phyloP scores from a whole-genome alignment of 2,329 filamentous ascomycete species.

The Ceratocystis eucalypticola region DNA sequence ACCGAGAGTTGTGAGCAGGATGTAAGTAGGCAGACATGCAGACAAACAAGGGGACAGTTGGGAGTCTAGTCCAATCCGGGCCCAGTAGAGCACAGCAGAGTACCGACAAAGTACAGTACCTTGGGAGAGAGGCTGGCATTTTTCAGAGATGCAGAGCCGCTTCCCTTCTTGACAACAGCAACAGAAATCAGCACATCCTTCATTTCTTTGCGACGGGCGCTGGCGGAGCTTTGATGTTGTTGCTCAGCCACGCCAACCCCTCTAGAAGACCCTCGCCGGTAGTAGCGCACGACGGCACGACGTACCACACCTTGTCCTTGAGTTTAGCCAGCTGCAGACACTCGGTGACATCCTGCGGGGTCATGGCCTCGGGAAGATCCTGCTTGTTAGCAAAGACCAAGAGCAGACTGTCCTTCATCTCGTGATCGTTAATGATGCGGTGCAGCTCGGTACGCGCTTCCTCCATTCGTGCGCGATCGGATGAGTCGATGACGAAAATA shows the following conservation, averaged over 20 bases:
- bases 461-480: slow-evolving; percentile 78
- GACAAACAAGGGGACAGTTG: background rate
- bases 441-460: slow-evolving; percentile 89
- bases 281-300: slow-evolving; percentile 70
- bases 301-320: slow-evolving; percentile 75
- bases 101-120: background rate
- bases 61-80: background rate
- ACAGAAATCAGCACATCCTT: slow-evolving; percentile 8
- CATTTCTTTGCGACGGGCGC: slow-evolving; percentile 41
- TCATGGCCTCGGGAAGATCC: slow-evolving; percentile 75
- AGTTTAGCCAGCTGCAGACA: slow-evolving; percentile 61
- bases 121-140: background rate
- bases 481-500: slow-evolving; percentile 97
- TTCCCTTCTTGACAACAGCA: background rate
- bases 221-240: slow-evolving; percentile 60
- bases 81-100: background rate
- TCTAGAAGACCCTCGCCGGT: slow-evolving; percentile 70
- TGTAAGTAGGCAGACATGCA: too few relatives aligned
- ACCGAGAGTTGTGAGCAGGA: background rate
- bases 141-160: background rate
- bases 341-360: slow-evolving; percentile 65
- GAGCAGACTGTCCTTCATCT: slow-evolving; percentile 91
- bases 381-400: slow-evolving; percentile 99
- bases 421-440: slow-evolving; percentile 92
- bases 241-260: slow-evolving; percentile 70